Percentiles rank a stretch among this genome's conserved stretches.
Evolutionary conservation across 805 yeast species (phyloP).

Genomic region (Saccharomycopsis selenospora): DNA sequence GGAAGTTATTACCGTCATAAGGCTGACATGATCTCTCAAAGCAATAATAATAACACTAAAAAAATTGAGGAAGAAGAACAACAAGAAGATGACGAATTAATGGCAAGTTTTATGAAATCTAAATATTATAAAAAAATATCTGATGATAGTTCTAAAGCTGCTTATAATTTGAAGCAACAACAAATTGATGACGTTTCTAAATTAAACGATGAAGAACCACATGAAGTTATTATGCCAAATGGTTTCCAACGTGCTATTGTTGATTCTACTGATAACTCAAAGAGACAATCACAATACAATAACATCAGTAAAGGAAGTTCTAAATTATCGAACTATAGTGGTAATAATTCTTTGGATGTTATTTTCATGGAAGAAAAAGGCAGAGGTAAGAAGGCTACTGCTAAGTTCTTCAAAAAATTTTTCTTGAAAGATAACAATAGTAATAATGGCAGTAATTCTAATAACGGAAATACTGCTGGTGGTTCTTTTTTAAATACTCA

Average conservation of each 20-base stretch:
- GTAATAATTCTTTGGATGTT: slow-evolving; percentile 18
- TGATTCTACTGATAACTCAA: background rate
- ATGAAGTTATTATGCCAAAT: background rate
- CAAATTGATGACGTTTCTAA: slow-evolving; percentile 11
- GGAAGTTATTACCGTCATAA: slow-evolving; percentile 77
- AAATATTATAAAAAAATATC: slow-evolving; percentile 17
- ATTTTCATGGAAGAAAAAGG: slow-evolving; percentile 18
- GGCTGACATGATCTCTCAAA: no score
- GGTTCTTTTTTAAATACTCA: slow-evolving; percentile 3
- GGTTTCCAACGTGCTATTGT: slow-evolving; percentile 3
- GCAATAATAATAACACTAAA: background rate
- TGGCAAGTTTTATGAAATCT: slow-evolving; percentile 17
- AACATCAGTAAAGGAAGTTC: background rate
- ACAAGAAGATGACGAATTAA: slow-evolving; percentile 22
- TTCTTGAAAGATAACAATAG: slow-evolving; percentile 14
- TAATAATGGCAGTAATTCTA: slow-evolving; percentile 2
- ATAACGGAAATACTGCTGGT: background rate
- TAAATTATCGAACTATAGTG: background rate
- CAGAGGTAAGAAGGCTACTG: slow-evolving; percentile 10
- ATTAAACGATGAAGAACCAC: slow-evolving; percentile 7
- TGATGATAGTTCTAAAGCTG: slow-evolving; percentile 4
- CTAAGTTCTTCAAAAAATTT: slow-evolving; percentile 18
- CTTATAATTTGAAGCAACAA: slow-evolving; percentile 8
- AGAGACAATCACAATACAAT: background rate
- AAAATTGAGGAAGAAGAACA: slow-evolving; percentile 17